Evolutionary conservation across 2,329 filamentous ascomycete genomes (phyloP), one percentile per base, ranked within the genome.

Genomic region (Dactylellina haptotyla): DNA sequence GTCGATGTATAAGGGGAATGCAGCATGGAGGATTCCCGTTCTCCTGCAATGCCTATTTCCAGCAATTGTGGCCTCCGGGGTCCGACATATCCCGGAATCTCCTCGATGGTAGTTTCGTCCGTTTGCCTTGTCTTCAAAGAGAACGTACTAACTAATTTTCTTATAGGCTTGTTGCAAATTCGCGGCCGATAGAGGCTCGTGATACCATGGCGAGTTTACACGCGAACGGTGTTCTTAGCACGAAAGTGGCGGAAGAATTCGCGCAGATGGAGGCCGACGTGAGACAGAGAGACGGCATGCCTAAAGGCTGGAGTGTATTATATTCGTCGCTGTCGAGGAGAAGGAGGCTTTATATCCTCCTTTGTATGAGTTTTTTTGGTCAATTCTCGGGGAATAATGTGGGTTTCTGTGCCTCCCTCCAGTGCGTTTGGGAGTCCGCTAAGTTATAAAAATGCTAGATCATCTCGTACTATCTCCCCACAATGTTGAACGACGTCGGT

Each of bases 41-140:
- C 81, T 86, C 75, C 79, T 86, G 1, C 85, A 87, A 76, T 79
- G 83, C 26, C 80, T 82, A 1, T 81, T 83, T 28, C 81, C 80
- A 30, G 79, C 79, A 0, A 76, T 88, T 10, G 84, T 87, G 37
- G 81, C 85, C 50, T 48, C 82, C 26, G 80, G 83, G 26, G 81
- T 84, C 2, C 86, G 83, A 57, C 83, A 87, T 75, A 80, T 89
- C 0, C 87, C 88, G 0, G 87, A 89, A 77, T 87, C 85, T 2
- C 87, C 87, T 0, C 80, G 87, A 72, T 89, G 87, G 87, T 81
- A 88, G 16, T 85, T 87, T 62, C 83, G 84, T 62, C 83, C 67
- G 84, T 14, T 82, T 41, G 9, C 6, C 4, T 6, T 34, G 6
- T 34, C 6, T 34, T 34, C 14, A n/a, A 20, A 14, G 0, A 5